These are phyloP conservation scores for Digitaria exilis DNA, from an alignment of 202 grass and related monocot genomes.

Conservation along the genomic window DNA sequence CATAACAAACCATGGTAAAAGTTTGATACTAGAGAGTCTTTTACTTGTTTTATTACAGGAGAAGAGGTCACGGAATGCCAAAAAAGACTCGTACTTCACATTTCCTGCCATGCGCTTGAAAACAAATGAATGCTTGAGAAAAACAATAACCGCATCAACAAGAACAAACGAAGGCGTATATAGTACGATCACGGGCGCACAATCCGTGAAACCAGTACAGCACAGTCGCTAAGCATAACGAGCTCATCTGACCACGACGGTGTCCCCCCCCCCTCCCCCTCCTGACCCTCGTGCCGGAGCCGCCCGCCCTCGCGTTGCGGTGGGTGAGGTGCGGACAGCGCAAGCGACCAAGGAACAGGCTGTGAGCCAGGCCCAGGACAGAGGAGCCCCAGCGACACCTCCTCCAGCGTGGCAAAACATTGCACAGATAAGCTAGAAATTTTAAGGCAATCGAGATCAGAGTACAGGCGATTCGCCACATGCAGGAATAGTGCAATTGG, in stretches of 20 bases:
- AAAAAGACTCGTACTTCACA: neutral
- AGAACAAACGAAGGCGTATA: neutral
- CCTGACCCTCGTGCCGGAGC: slow-evolving; percentile 27
- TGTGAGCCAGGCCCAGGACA: too few species aligned
- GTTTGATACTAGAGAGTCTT: neutral
- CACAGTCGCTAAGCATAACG: slow-evolving; percentile 21
- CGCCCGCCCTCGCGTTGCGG: slow-evolving; percentile 12
- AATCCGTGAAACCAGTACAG: slow-evolving; percentile 24
- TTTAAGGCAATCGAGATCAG: neutral
- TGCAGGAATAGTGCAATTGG: slow-evolving; percentile 29
- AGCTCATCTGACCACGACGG: slow-evolving; percentile 44
- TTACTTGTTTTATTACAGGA: neutral
- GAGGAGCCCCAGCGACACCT: too few species aligned
- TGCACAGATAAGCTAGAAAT: neutral
- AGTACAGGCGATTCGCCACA: slow-evolving; percentile 25
- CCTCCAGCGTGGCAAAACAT: slow-evolving; percentile 18
- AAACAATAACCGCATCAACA: neutral
- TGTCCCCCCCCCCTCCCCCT: neutral
- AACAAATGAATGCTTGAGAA: neutral
- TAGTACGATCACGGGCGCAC: slow-evolving; percentile 39
- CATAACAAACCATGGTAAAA: neutral
- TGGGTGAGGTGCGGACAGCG: slow-evolving; percentile 35
- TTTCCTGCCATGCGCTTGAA: neutral
- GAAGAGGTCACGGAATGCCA: neutral
- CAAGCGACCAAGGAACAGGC: slow-evolving; percentile 58